Base-by-base conservation (phyloP, 1,284 basidiomycete species). In the Moesziomyces antarcticus region DNA sequence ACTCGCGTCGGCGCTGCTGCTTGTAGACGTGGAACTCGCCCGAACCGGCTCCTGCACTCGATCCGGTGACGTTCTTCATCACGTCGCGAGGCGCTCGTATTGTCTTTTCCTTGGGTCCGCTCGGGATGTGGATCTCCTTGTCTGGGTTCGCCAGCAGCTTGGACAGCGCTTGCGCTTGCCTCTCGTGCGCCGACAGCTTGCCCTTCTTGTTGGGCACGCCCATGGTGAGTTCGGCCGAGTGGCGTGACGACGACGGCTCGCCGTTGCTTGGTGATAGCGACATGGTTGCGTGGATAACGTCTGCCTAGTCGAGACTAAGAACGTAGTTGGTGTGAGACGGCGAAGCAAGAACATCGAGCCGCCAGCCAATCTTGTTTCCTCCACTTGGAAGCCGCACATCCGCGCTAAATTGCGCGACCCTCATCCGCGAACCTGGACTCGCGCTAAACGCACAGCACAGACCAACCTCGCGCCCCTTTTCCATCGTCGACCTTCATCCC, bases 1-100 rank as follows among this genome's bases (percentile, higher is more conserved):
- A 98, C 86, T 99, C 97, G 80, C 95, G 88, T 81, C 96, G 88
- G 69, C 97, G 87, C 72, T 91, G 90, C 46, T 97, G 94, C 85
- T 99, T 99, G 87, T 99, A 99, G 5, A 99, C 97, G 83, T 99
- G 97, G 45, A 84, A 84, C 54, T 84, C 83, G 41, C 83, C 83
- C 44, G 77, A 80, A 6, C 83, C 82, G 13, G 83, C 82, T 14
- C 82, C 83, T 20, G 83, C 81, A 43, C 75, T 82, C 40, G 75
- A 79, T 43, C 82, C 84, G 47, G 69, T 64, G 8, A 84, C 81
- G 51, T 83, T 98, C 88, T 97, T 97, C 91, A 99, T 96, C 91
- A 79, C 78, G 50, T 82, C 82, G 20, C 77, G 65, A n/a, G 79
- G 81, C 21, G 74, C 58, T 44, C 78, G 71, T 27, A 80, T 64